Base-by-base conservation (phyloP, 2,329 filamentous ascomycete genomes). In the Pyrenophora graminea region DNA sequence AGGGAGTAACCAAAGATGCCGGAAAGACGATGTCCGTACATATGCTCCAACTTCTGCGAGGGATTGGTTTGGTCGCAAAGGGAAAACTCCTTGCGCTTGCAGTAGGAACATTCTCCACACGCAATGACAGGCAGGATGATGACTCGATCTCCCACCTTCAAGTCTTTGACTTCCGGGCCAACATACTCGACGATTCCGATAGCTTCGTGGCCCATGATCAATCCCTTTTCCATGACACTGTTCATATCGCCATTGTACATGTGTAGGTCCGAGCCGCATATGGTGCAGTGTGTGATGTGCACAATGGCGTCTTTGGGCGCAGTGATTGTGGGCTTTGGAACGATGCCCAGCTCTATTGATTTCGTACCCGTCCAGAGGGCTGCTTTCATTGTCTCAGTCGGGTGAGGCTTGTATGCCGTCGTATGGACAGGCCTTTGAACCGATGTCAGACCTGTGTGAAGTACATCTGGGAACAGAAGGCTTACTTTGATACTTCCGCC, bases 191-290 rank as follows among this genome's bases (percentile, higher is more conserved):
- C 75, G 19, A 79, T 85, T 51, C 91, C 92, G 6, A 90, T 88
- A 33, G 89, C 92, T 77, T 96, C 91, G 78, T 96, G 91, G 59
- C 92, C 91, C 17, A 97, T 72, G n/a, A 63, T 56, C n/a, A 53
- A 44, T 2, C 49, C 52, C 21, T 51, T 37, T 21, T 36, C 51
- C 44, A 38, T 50, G 3, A 39, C 44, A 6, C 13, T 95, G 61
- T 90, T 91, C 17, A 92, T 91, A 70, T 96, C 96, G 77, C 72
- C 61, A 17, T 40, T 44, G 21, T 61, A 58, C 32, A 58, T 52
- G 45, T 55, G 51, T 32, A 58, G 32, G 27, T 58, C 55, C 3
- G 31, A 41, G 12, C 72, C 74, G 48, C 73, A 75, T 19, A 76
- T 69, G 5, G 73, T 48, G 25, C 36, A 42, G 27, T 45, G 9